Evolutionary conservation across 2,329 filamentous ascomycete species (phyloP).

Genomic region (Aspergillus terreus): DNA sequence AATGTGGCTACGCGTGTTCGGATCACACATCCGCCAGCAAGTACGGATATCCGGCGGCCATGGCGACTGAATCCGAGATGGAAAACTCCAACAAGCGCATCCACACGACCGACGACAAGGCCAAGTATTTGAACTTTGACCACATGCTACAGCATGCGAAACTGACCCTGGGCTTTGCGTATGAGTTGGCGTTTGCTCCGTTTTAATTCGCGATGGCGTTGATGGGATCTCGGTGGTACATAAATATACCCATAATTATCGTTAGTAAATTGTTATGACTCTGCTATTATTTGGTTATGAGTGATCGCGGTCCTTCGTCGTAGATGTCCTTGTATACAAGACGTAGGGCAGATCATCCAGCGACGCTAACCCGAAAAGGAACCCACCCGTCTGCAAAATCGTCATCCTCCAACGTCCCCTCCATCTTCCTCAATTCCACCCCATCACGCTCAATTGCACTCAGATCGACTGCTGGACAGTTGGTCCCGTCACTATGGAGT

Average conservation of each 20-base stretch:
- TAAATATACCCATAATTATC: neutral
- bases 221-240: neutral
- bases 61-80: constrained; percentile 61
- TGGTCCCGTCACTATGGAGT: neutral
- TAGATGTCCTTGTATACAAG: neutral
- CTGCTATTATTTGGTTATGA: no score
- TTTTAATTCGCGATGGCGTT: constrained; percentile 42
- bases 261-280: neutral
- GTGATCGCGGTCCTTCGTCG: neutral
- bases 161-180: constrained; percentile 77
- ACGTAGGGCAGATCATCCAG: neutral
- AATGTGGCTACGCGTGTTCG: constrained; percentile 83
- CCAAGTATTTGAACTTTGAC: constrained; percentile 72
- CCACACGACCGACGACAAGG: constrained; percentile 68
- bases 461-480: constrained; percentile 2
- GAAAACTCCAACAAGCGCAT: constrained; percentile 65
- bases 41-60: constrained; percentile 62
- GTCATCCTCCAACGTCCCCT: no score
- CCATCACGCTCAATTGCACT: neutral
- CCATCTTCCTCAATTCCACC: neutral
- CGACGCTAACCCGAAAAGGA: neutral
- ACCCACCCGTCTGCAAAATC: neutral
- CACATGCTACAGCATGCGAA: constrained; percentile 90
- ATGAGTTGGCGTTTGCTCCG: constrained; percentile 76
- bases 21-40: constrained; percentile 66